These are phyloP conservation scores for Flaveria trinervia DNA, from an alignment of 129 eudicot genomes.

Conservation along the genomic window DNA sequence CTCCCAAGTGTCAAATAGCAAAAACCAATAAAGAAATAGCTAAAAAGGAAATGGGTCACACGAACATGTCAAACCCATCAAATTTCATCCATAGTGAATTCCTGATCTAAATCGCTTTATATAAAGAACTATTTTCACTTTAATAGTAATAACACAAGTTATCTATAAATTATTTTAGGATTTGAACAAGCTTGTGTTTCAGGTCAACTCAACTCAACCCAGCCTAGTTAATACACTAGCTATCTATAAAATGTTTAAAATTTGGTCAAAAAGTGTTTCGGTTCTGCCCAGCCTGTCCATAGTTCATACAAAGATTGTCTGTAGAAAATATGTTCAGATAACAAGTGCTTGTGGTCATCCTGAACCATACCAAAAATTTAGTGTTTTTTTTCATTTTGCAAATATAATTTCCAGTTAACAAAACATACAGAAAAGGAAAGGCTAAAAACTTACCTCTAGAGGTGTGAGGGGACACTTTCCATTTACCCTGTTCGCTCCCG, in stretches of 20 bases:
- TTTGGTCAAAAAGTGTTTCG: not conserved
- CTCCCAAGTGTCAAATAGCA: not conserved
- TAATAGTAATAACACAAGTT: not conserved
- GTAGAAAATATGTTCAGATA: not conserved
- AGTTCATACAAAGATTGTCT: not conserved
- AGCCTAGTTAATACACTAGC: not conserved
- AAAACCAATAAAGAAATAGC: not conserved
- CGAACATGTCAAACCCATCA: not conserved
- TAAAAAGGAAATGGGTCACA: not conserved
- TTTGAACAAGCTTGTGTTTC: not conserved
- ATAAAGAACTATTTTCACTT: not conserved
- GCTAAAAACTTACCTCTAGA: constrained; percentile 61
- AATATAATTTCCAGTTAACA: not conserved
- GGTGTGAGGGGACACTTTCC: constrained; percentile 98
- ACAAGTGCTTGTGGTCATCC: not conserved
- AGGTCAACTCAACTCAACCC: not conserved
- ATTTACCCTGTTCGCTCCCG: constrained; percentile 83
- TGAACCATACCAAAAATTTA: not conserved
- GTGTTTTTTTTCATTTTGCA: not conserved
- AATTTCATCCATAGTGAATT: not conserved
- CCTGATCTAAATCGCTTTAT: not conserved
- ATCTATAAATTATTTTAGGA: not conserved
- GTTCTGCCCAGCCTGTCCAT: not conserved
- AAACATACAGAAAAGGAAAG: not conserved
- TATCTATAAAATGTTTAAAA: not conserved